A percentile compares a stretch with the other conserved stretches of the same genome.
Conservation (phyloP, 2,329 filamentous ascomycete genomes). For the Chaetothyriales sp. region DNA sequence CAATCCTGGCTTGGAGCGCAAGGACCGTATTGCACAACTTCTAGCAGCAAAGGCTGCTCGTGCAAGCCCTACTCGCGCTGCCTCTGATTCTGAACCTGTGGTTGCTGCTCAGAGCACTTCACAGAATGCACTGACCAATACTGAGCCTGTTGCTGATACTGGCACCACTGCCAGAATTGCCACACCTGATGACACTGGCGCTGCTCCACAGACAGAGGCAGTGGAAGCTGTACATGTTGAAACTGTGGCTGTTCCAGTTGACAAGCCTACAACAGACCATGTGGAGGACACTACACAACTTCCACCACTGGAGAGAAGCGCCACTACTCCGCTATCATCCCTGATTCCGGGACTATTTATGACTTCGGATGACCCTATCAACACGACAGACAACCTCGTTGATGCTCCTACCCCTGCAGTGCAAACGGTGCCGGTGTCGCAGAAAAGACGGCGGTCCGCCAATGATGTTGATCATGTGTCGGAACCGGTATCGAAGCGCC, state of each 20-base stretch:
- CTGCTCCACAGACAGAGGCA: constrained; percentile 13
- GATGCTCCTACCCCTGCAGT: not conserved
- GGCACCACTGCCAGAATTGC: not conserved
- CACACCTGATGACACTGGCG: not conserved
- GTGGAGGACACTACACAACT: not conserved
- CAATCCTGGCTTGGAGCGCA: constrained; percentile 45
- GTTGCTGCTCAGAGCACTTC: constrained; percentile 7
- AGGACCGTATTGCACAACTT: constrained; percentile 61
- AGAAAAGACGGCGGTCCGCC: not conserved
- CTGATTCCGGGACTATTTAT: constrained; percentile 41
- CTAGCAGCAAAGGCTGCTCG: constrained; percentile 58
- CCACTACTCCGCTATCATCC: constrained; percentile 20
- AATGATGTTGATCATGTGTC: not conserved
- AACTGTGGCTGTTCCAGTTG: not conserved
- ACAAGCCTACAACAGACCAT: not conserved
- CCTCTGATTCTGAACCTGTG: constrained; percentile 5
- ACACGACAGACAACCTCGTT: not conserved
- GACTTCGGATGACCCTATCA: constrained; percentile 19
- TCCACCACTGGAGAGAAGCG: not conserved
- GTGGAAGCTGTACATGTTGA: not conserved
- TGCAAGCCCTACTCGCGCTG: constrained; percentile 4
- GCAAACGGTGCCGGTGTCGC: not conserved
- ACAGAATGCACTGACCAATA: not conserved
- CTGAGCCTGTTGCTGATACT: not conserved
- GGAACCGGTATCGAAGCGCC: not conserved